Evolutionary conservation across 228 moss, liverwort and hornwort genomes (phyloP).

Genomic region (Sphagnum fallax): DNA sequence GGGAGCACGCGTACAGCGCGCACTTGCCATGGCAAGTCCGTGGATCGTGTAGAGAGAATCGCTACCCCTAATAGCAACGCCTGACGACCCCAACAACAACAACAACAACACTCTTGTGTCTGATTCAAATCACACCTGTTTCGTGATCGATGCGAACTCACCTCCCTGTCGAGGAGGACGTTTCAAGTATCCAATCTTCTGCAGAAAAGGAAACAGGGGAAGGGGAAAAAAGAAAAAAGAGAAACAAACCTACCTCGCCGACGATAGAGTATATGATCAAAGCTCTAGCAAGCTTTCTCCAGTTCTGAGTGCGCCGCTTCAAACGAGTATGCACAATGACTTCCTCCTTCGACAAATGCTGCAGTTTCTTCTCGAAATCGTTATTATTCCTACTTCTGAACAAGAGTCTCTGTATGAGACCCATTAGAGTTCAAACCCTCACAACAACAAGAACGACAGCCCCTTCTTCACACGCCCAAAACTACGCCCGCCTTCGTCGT

Average conservation of each 20-base stretch:
- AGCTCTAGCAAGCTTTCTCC: slow-evolving; percentile 83
- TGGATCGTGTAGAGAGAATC: slow-evolving; percentile 65
- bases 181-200: no score
- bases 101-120: no score
- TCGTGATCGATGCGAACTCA: no score
- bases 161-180: no score
- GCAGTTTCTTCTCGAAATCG: slow-evolving; percentile 86
- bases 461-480: slow-evolving; percentile 10
- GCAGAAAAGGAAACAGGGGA: not conserved
- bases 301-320: slow-evolving; percentile 79
- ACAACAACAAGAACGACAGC: slow-evolving; percentile 12
- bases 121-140: no score
- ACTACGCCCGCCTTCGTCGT: not conserved
- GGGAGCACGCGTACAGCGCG: slow-evolving; percentile 79
- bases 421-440: slow-evolving; percentile 66
- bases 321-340: slow-evolving; percentile 70
- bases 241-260: slow-evolving; percentile 55
- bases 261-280: slow-evolving; percentile 81
- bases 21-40: slow-evolving; percentile 73
- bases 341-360: slow-evolving; percentile 91
- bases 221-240: not conserved
- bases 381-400: slow-evolving; percentile 68
- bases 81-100: slow-evolving; percentile 20
- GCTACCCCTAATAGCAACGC: slow-evolving; percentile 70
- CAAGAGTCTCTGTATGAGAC: slow-evolving; percentile 42